Percentiles rank a stretch among this genome's conserved stretches.
Evolutionary conservation across 176 grass and related monocot species (phyloP).

Genomic region (Triticum urartu): DNA sequence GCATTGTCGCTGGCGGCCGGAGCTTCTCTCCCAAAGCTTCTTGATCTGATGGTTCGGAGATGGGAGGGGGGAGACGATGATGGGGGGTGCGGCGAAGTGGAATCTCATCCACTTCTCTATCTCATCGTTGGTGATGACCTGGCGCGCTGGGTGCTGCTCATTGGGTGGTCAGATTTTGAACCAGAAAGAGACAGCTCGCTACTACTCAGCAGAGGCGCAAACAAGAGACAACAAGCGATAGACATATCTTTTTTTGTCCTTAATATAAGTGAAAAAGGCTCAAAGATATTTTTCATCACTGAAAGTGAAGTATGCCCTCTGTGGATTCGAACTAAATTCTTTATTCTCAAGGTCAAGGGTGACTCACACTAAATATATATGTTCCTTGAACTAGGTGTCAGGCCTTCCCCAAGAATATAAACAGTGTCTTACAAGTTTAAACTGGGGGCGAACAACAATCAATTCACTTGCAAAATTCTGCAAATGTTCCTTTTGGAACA

Average conservation of each 20-base stretch:
- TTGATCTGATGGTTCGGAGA: not conserved
- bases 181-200: not conserved
- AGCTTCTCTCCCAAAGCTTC: not conserved
- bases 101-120: conserved; percentile 58
- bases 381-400: no score
- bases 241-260: not conserved
- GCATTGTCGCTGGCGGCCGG: conserved; percentile 16
- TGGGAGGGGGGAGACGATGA: conserved; percentile 21
- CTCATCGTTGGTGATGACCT: conserved; percentile 29
- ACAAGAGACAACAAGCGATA: not conserved
- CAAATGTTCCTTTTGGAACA: conserved; percentile 2
- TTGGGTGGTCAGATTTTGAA: conserved; percentile 45
- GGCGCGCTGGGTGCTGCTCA: conserved; percentile 27
- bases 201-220: not conserved
- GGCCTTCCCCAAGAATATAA: not conserved
- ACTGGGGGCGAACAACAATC: not conserved
- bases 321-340: not conserved
- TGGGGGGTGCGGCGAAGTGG: not conserved
- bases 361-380: not conserved
- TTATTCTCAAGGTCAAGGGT: not conserved
- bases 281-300: not conserved
- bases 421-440: not conserved
- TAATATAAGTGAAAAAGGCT: not conserved
- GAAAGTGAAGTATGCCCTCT: not conserved
- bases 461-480: conserved; percentile 1